Conservation (phyloP, 306 rosid genomes). For the Crataegus laevigata region DNA sequence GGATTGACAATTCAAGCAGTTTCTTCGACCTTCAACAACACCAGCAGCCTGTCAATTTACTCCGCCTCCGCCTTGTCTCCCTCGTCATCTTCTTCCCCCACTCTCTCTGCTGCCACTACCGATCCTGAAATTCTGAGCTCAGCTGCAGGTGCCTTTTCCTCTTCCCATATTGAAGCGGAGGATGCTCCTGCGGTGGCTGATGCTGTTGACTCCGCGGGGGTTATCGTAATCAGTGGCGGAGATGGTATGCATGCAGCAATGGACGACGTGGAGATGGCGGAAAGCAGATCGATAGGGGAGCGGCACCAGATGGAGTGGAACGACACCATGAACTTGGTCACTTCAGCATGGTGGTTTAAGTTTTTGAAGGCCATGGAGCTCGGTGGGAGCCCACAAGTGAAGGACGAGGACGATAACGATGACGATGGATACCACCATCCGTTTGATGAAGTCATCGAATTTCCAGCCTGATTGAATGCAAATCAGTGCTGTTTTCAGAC, state of each 20-base stretch:
- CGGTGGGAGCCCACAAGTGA: constrained; percentile 16
- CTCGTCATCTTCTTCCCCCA: constrained; percentile 40
- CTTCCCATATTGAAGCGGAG: constrained; percentile 28
- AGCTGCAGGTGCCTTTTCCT: constrained; percentile 7
- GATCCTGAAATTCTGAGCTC: constrained; percentile 35
- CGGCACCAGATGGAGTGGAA: constrained; percentile 78
- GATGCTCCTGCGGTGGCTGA: constrained; percentile 22
- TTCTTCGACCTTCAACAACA: constrained; percentile 21
- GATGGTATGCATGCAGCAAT: constrained; percentile 46
- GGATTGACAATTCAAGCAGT: constrained; percentile 13
- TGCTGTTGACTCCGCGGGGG: constrained; percentile 21
- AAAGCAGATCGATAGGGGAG: constrained; percentile 72
- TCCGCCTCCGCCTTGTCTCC: constrained; percentile 33
- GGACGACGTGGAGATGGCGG: constrained; percentile 80
- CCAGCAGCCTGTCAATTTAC: constrained; percentile 23
- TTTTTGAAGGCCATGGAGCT: constrained; percentile 56
- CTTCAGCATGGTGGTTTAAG: constrained; percentile 85
- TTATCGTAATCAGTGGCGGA: constrained; percentile 16
- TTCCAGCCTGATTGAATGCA: constrained; percentile 71
- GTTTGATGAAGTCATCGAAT: constrained; percentile 53
- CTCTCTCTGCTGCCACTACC: constrained; percentile 21
- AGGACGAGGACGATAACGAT: constrained; percentile 30
- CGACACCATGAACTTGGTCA: constrained; percentile 64
- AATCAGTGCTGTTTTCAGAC: constrained; percentile 46
- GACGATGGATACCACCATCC: constrained; percentile 17